Evolutionary conservation across 768 basidiomycete genomes (phyloP).

Genomic region (Exidia glandulosa): DNA sequence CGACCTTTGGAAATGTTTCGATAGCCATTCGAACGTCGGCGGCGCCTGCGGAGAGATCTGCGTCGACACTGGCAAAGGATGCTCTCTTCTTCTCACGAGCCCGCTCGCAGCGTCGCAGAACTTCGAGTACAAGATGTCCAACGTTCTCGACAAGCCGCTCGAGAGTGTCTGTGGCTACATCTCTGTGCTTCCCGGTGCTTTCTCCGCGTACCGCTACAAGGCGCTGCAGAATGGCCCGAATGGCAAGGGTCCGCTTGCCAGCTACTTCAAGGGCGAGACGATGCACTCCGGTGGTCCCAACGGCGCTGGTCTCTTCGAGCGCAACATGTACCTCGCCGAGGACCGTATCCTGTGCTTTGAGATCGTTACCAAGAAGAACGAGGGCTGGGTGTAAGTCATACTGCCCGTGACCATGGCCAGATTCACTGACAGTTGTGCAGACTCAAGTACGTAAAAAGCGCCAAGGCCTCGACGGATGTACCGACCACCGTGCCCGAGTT

Average conservation of each 20-base stretch:
- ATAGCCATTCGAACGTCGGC: slow-evolving; percentile 74
- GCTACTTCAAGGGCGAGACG: slow-evolving; percentile 88
- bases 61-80: slow-evolving; percentile 68
- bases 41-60: slow-evolving; percentile 97
- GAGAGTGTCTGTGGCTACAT: slow-evolving; percentile 89
- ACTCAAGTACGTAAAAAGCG: slow-evolving; percentile 83
- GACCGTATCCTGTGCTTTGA: slow-evolving; percentile 90
- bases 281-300: slow-evolving; percentile 58
- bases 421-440: slow-evolving; percentile 24
- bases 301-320: slow-evolving; percentile 64
- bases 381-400: slow-evolving; percentile 62
- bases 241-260: slow-evolving; percentile 81
- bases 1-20: slow-evolving; percentile 94
- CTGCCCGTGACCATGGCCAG: neutral
- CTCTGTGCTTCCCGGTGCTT: slow-evolving; percentile 82
- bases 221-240: slow-evolving; percentile 79
- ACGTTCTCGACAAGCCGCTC: slow-evolving; percentile 90
- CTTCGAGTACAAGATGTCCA: slow-evolving; percentile 97
- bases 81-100: slow-evolving; percentile 57
- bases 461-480: slow-evolving; percentile 93
- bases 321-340: slow-evolving; percentile 89
- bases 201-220: slow-evolving; percentile 84
- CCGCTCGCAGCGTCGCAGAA: slow-evolving; percentile 90
- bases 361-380: slow-evolving; percentile 80
- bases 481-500: slow-evolving; percentile 86